Conservation (phyloP, 139 green algal species). For the Raphidocelis subcapitata region DNA sequence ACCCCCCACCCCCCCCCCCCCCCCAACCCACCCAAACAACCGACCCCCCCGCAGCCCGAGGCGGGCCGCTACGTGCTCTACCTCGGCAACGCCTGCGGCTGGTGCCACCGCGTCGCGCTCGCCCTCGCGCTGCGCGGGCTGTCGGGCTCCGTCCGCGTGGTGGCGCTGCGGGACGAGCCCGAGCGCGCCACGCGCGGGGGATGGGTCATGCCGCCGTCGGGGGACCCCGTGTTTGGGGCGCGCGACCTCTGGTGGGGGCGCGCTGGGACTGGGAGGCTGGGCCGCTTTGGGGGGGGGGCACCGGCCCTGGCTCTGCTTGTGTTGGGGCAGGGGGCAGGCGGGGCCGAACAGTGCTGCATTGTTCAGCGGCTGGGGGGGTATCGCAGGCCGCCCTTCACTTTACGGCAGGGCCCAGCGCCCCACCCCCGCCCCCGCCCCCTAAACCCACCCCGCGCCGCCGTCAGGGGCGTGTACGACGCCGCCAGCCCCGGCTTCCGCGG, state of each 20-base stretch:
- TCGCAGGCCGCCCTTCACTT: too few relatives aligned
- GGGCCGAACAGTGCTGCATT: too few relatives aligned
- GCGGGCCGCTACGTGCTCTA: conserved; percentile 81
- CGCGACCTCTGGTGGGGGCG: conserved; percentile 52
- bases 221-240: conserved; percentile 51
- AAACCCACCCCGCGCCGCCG: too few relatives aligned
- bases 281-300: too few relatives aligned
- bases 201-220: conserved; percentile 66
- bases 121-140: conserved; percentile 66
- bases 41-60: conserved; percentile 47
- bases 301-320: too few relatives aligned
- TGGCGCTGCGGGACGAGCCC: conserved; percentile 63
- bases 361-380: too few relatives aligned
- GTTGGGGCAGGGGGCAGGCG: too few relatives aligned
- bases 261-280: background rate
- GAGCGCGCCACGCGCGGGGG: conserved; percentile 71
- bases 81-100: conserved; percentile 94
- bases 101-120: conserved; percentile 90
- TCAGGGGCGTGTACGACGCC: conserved; percentile 77
- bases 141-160: conserved; percentile 2
- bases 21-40: too few relatives aligned
- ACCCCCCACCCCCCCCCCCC: too few relatives aligned
- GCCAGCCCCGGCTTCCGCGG: conserved; percentile 67
- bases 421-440: too few relatives aligned
- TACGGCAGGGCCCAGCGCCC: too few relatives aligned